phyloP scores from a whole-genome alignment of 1,284 basidiomycete genomes.

The Wolfiporia cocos region DNA sequence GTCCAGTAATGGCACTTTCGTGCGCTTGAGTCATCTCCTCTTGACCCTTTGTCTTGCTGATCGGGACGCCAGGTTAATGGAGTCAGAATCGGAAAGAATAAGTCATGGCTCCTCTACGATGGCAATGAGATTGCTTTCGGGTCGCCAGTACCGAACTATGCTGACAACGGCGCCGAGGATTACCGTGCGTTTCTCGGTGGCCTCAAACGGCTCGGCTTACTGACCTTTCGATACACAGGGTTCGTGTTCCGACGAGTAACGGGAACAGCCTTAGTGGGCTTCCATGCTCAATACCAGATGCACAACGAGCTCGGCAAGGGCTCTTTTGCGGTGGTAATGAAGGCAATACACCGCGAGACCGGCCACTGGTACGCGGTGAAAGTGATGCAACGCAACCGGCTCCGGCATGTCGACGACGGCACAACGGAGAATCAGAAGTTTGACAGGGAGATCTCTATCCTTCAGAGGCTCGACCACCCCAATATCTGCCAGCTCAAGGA shows the following conservation, averaged over 20 bases:
- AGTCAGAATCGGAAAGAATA: slow-evolving; percentile 50
- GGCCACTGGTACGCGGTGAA: slow-evolving; percentile 72
- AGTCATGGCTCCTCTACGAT: slow-evolving; percentile 57
- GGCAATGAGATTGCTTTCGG: slow-evolving; percentile 85
- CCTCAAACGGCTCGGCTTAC: not conserved
- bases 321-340: slow-evolving; percentile 76
- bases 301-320: slow-evolving; percentile 69
- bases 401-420: slow-evolving; percentile 17
- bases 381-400: slow-evolving; percentile 54
- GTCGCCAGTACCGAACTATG: slow-evolving; percentile 38
- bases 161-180: slow-evolving; percentile 47
- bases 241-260: slow-evolving; percentile 51
- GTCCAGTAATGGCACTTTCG: slow-evolving; percentile 81
- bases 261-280: slow-evolving; percentile 39
- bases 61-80: slow-evolving; percentile 59
- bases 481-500: slow-evolving; percentile 83
- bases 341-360: slow-evolving; percentile 53
- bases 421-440: too few relatives aligned
- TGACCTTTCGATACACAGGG: slow-evolving; percentile 26
- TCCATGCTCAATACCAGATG: slow-evolving; percentile 62
- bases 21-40: slow-evolving; percentile 35
- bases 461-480: slow-evolving; percentile 68
- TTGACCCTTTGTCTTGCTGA: slow-evolving; percentile 1
- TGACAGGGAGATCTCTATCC: slow-evolving; percentile 76
- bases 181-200: slow-evolving; percentile 39